These are phyloP conservation scores for Chionographis japonica DNA, from an alignment of 106 monocot genomes.

Conservation along the genomic window DNA sequence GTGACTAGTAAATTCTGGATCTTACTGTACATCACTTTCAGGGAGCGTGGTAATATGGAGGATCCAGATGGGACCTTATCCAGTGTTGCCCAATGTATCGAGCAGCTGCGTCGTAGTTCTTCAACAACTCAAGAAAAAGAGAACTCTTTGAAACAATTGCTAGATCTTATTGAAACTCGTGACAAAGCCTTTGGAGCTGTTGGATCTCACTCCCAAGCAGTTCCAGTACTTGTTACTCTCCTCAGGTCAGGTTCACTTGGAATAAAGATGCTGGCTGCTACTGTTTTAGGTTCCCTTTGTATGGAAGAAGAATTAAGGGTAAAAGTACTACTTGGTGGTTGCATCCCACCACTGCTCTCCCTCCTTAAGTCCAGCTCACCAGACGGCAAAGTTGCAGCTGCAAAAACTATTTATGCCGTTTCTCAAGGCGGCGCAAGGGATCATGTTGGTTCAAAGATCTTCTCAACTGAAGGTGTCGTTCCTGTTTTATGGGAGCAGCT, in stretches of 20 bases:
- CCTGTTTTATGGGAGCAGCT: slow-evolving; percentile 87
- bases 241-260: slow-evolving; percentile 80
- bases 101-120: slow-evolving; percentile 66
- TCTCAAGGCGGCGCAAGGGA: slow-evolving; percentile 88
- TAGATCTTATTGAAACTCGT: slow-evolving; percentile 82
- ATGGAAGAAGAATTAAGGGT: slow-evolving; percentile 91
- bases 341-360: slow-evolving; percentile 87
- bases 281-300: slow-evolving; percentile 82
- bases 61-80: slow-evolving; percentile 92
- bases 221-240: slow-evolving; percentile 93
- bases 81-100: slow-evolving; percentile 92
- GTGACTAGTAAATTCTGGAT: background rate
- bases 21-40: slow-evolving; percentile 15
- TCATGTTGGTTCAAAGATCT: slow-evolving; percentile 98
- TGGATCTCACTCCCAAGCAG: slow-evolving; percentile 96
- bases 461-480: slow-evolving; percentile 96
- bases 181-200: slow-evolving; percentile 92
- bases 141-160: slow-evolving; percentile 71
- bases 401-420: slow-evolving; percentile 92
- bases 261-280: slow-evolving; percentile 73
- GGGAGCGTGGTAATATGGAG: slow-evolving; percentile 71
- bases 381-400: slow-evolving; percentile 79
- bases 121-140: slow-evolving; percentile 85
- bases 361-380: slow-evolving; percentile 80
- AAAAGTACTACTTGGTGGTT: slow-evolving; percentile 94